Percentiles rank a stretch among this genome's conserved stretches.
These are phyloP conservation scores for Yamadazyma jaroonii DNA, from an alignment of 1,139 yeast genomes.

Conservation along the genomic window DNA sequence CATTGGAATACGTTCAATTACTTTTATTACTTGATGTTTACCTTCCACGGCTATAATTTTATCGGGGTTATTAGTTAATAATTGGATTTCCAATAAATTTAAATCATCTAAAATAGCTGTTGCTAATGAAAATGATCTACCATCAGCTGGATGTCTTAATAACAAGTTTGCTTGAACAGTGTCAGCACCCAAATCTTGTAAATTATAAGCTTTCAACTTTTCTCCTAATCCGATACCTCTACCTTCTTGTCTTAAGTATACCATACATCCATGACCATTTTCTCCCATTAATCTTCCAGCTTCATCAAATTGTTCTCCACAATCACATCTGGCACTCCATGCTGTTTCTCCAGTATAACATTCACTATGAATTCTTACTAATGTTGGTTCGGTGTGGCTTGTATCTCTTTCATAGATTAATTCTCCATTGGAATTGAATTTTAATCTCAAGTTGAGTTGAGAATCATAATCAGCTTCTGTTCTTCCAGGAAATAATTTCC, in stretches of 20 bases:
- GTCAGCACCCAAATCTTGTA: conserved; percentile 97
- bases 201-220: conserved; percentile 91
- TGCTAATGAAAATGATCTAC: conserved; percentile 87
- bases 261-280: conserved; percentile 88
- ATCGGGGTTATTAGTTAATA: conserved; percentile 94
- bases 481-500: conserved; percentile 85
- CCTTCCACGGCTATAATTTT: conserved; percentile 95
- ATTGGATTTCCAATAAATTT: conserved; percentile 67
- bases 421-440: conserved; percentile 50
- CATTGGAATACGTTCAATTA: conserved; percentile 91
- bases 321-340: conserved; percentile 98
- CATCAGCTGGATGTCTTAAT: conserved; percentile 96
- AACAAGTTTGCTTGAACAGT: conserved; percentile 94
- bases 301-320: conserved; percentile 98
- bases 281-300: conserved; percentile 92
- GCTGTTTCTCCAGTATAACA: conserved; percentile 99
- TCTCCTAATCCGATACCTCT: conserved; percentile 98
- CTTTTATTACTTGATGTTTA: conserved; percentile 63
- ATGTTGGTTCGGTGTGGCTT: conserved; percentile 46
- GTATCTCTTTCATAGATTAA: conserved; percentile 40
- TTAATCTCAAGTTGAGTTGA: conserved; percentile 33
- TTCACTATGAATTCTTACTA: conserved; percentile 85
- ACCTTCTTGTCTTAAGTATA: conserved; percentile 95
- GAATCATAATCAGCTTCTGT: conserved; percentile 62
- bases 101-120: conserved; percentile 88